phyloP scores from a whole-genome alignment of 305 asterid species.

The Ajuga reptans region DNA sequence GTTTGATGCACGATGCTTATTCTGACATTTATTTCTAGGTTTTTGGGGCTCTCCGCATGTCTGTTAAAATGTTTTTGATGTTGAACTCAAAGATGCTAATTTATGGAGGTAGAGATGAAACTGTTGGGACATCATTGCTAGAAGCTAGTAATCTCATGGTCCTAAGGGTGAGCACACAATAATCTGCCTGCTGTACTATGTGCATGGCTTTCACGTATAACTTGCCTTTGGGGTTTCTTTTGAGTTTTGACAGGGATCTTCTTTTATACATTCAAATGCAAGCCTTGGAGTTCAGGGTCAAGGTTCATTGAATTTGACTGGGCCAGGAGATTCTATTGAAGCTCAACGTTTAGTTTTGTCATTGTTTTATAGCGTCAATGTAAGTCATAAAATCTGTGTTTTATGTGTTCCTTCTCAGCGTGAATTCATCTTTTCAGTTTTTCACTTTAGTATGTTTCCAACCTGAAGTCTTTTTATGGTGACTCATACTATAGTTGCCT shows the following conservation, averaged over 20 bases:
- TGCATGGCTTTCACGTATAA: slow-evolving; percentile 14
- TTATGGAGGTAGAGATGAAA: slow-evolving; percentile 75
- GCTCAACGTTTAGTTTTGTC: slow-evolving; percentile 75
- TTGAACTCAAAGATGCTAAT: slow-evolving; percentile 73
- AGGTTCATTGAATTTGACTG: slow-evolving; percentile 72
- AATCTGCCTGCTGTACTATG: slow-evolving; percentile 2
- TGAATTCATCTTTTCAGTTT: neutral
- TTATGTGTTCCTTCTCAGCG: slow-evolving; percentile 1
- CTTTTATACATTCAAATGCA: slow-evolving; percentile 73
- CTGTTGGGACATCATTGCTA: slow-evolving; percentile 66
- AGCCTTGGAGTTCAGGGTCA: slow-evolving; percentile 85
- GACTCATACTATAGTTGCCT: neutral
- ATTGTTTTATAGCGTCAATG: slow-evolving; percentile 61
- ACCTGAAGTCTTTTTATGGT: neutral
- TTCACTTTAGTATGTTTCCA: neutral
- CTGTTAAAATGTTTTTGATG: slow-evolving; percentile 81
- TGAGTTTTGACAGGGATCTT: slow-evolving; percentile 46
- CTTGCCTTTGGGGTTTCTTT: slow-evolving; percentile 15
- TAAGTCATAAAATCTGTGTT: slow-evolving; percentile 27
- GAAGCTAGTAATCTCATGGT: slow-evolving; percentile 86
- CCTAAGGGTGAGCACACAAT: slow-evolving; percentile 47
- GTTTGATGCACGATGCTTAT: slow-evolving; percentile 9
- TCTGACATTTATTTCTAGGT: slow-evolving; percentile 35
- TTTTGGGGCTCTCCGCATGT: slow-evolving; percentile 84
- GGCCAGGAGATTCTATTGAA: slow-evolving; percentile 80